Evolutionary conservation across 1,139 yeast species (phyloP).

Genomic region (Debaryomycetaceae sp.): DNA sequence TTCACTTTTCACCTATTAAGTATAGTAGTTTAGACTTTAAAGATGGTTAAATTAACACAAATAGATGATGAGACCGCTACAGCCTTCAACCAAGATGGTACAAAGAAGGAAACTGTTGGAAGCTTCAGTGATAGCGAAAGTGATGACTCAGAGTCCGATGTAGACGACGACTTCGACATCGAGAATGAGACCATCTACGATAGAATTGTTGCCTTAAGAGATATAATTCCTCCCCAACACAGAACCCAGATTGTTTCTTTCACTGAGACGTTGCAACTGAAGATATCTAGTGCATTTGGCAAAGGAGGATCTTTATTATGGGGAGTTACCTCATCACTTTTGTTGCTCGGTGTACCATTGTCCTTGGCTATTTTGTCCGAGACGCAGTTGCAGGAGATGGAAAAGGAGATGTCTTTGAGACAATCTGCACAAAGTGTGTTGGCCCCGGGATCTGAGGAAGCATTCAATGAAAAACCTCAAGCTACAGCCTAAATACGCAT

Average conservation of each 20-base stretch:
- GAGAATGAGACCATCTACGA: slow-evolving; percentile 82
- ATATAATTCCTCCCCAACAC: slow-evolving; percentile 85
- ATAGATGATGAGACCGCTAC: slow-evolving; percentile 56
- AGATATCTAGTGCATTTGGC: slow-evolving; percentile 44
- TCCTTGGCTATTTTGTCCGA: slow-evolving; percentile 87
- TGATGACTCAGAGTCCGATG: slow-evolving; percentile 57
- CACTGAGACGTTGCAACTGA: slow-evolving; percentile 31
- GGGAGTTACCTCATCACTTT: slow-evolving; percentile 79
- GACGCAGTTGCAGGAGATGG: slow-evolving; percentile 91
- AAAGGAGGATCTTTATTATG: slow-evolving; percentile 77
- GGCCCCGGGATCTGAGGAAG: slow-evolving; percentile 70
- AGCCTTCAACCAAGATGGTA: slow-evolving; percentile 27
- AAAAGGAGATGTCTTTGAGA: slow-evolving; percentile 84
- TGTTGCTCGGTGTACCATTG: slow-evolving; percentile 89
- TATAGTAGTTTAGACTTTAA: slow-evolving; percentile 8
- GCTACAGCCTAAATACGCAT: slow-evolving; percentile 7
- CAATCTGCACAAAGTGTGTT: slow-evolving; percentile 81
- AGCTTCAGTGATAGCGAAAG: slow-evolving; percentile 32
- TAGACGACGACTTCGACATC: slow-evolving; percentile 71
- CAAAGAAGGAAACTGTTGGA: slow-evolving; percentile 20
- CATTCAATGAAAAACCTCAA: slow-evolving; percentile 24
- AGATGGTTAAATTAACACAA: slow-evolving; percentile 74
- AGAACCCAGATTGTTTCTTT: slow-evolving; percentile 50
- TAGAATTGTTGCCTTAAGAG: slow-evolving; percentile 87
- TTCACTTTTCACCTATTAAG: neutral